Conservation (phyloP, 768 basidiomycete genomes). For the Leccinellum rugosiceps region DNA sequence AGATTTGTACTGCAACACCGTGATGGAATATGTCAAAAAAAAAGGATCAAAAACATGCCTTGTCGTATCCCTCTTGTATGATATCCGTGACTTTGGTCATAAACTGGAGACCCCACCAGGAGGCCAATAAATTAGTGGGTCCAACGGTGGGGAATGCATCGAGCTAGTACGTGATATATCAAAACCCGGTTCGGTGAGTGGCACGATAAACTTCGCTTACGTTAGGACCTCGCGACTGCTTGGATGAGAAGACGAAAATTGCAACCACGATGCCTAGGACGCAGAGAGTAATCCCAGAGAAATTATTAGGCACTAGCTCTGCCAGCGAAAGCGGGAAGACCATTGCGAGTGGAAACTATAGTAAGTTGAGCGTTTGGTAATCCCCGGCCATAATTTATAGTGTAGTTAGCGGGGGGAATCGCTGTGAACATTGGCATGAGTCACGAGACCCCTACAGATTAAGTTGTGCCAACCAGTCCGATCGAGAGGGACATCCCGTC, state of each 20-base stretch:
- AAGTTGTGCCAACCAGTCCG: too few species aligned
- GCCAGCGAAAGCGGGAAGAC: not conserved
- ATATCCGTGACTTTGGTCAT: slow-evolving; percentile 15
- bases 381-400: too few species aligned
- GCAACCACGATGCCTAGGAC: not conserved
- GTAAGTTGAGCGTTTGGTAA: too few species aligned
- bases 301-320: not conserved
- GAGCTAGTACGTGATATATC: slow-evolving; percentile 10
- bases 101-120: not conserved
- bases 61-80: slow-evolving; percentile 32
- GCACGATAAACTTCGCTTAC: not conserved
- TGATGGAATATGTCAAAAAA: not conserved
- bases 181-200: not conserved
- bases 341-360: not conserved
- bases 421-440: too few species aligned
- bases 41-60: slow-evolving; percentile 14
- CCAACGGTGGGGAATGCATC: slow-evolving; percentile 30
- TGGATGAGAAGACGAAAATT: not conserved
- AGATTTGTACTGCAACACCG: not conserved
- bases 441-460: too few species aligned
- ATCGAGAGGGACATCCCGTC: too few species aligned
- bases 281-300: not conserved
- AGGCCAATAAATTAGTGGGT: slow-evolving; percentile 1
- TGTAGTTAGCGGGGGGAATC: too few species aligned
- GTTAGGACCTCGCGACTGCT: not conserved